Percentiles rank a stretch among this genome's conserved stretches.
These are phyloP conservation scores for Infundibulicybe gibba DNA, from an alignment of 768 basidiomycete genomes.

Conservation along the genomic window DNA sequence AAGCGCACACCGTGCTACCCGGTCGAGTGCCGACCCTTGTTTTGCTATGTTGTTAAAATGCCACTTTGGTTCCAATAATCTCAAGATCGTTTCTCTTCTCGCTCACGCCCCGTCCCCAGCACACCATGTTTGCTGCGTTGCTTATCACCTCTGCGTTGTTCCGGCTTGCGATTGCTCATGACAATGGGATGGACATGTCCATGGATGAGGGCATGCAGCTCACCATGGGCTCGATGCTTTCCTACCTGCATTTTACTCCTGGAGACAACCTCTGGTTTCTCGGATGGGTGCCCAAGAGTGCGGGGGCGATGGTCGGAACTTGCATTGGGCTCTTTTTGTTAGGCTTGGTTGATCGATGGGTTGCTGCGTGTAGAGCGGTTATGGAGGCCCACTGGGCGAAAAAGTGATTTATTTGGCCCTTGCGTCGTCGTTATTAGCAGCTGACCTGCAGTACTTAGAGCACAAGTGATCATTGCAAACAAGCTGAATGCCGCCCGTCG, in stretches of 20 bases:
- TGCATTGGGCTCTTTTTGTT: constrained; percentile 69
- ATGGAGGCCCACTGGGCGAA: constrained; percentile 53
- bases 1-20: no score
- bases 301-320: constrained; percentile 71
- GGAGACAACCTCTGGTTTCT: constrained; percentile 68
- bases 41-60: no score
- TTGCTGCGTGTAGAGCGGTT: constrained; percentile 51
- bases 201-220: background rate
- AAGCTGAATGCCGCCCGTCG: background rate
- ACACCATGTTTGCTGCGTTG: no score
- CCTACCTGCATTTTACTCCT: constrained; percentile 66
- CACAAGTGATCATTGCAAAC: background rate
- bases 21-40: no score
- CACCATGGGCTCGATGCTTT: constrained; percentile 42
- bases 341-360: constrained; percentile 66
- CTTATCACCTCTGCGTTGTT: no score
- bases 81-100: no score
- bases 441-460: background rate
- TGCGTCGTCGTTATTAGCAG: background rate
- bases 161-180: background rate
- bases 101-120: no score
- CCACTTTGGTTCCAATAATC: no score
- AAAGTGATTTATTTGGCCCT: background rate
- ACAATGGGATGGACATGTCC: background rate
- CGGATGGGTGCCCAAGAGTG: constrained; percentile 62